A percentile compares a stretch with the other conserved stretches of the same genome.
phyloP scores from a whole-genome alignment of 2,329 filamentous ascomycete species.

The Fusarium secorum region DNA sequence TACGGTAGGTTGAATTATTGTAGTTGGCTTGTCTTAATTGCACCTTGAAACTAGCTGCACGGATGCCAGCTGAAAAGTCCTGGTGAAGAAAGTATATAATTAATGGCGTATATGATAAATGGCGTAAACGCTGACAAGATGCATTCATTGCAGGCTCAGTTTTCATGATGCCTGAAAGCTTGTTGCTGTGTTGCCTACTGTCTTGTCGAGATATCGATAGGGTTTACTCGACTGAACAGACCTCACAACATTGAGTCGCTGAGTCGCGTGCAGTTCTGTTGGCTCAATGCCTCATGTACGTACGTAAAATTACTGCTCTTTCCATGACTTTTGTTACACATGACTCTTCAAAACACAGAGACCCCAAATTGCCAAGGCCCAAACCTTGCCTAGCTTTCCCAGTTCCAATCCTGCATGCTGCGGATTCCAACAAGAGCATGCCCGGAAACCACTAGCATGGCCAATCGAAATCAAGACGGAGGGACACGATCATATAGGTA shows the following conservation, averaged over 20 bases:
- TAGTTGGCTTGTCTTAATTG: not conserved
- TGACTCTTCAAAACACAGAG: conserved; percentile 31
- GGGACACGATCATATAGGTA: not conserved
- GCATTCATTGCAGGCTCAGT: not conserved
- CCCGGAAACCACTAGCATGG: conserved; percentile 31
- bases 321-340: conserved; percentile 43
- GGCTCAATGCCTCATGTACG: conserved; percentile 12
- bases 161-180: not conserved
- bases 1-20: not conserved
- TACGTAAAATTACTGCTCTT: conserved; percentile 40
- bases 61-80: not conserved
- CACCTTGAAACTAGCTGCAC: not conserved
- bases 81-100: not conserved
- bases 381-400: conserved; percentile 25
- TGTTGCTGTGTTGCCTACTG: not conserved
- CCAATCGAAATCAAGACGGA: conserved; percentile 17
- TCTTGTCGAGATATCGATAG: not conserved
- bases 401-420: conserved; percentile 38
- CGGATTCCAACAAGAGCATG: conserved; percentile 42
- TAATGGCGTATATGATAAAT: not conserved
- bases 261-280: conserved; percentile 9
- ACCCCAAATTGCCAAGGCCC: conserved; percentile 16
- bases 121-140: not conserved
- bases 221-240: not conserved
- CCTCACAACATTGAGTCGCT: not conserved